Conservation (phyloP, 2,329 filamentous ascomycete species). For the Talaromyces marneffei region DNA sequence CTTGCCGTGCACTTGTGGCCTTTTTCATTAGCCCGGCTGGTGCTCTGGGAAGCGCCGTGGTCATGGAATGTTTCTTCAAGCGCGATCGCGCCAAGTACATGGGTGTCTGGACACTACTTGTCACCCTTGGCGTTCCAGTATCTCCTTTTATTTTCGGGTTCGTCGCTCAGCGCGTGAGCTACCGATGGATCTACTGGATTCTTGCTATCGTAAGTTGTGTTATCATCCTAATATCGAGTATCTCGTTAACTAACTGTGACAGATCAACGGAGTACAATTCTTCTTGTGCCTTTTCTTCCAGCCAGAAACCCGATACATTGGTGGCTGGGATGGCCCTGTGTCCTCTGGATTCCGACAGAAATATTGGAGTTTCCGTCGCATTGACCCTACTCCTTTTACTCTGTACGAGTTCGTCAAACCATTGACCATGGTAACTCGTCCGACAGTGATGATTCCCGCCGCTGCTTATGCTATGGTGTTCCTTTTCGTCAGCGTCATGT, state of each 20-base stretch:
- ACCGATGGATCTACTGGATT: constrained; percentile 56
- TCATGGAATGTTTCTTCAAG: constrained; percentile 55
- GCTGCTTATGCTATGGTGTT: constrained; percentile 54
- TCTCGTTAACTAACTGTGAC: neutral
- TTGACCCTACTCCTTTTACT: constrained; percentile 48
- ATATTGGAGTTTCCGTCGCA: constrained; percentile 44
- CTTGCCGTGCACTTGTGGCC: constrained; percentile 48
- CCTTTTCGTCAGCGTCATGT: constrained; percentile 48
- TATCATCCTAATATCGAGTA: neutral
- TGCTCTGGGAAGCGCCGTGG: constrained; percentile 52
- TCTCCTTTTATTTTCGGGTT: constrained; percentile 34
- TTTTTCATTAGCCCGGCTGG: constrained; percentile 54
- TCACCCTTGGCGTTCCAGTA: constrained; percentile 46
- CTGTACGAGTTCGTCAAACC: constrained; percentile 50
- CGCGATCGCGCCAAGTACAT: constrained; percentile 50
- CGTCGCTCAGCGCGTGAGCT: constrained; percentile 49
- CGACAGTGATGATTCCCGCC: constrained; percentile 48
- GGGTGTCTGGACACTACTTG: constrained; percentile 53
- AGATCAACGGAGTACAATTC: constrained; percentile 54
- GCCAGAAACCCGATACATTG: constrained; percentile 51
- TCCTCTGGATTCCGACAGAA: constrained; percentile 38
- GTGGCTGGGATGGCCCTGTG: constrained; percentile 20
- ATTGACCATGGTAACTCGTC: constrained; percentile 41
- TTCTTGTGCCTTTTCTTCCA: constrained; percentile 52
- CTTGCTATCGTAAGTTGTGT: constrained; percentile 46